phyloP scores from a whole-genome alignment of 129 eudicot genomes.

The Rutidosis leptorrhynchoides region DNA sequence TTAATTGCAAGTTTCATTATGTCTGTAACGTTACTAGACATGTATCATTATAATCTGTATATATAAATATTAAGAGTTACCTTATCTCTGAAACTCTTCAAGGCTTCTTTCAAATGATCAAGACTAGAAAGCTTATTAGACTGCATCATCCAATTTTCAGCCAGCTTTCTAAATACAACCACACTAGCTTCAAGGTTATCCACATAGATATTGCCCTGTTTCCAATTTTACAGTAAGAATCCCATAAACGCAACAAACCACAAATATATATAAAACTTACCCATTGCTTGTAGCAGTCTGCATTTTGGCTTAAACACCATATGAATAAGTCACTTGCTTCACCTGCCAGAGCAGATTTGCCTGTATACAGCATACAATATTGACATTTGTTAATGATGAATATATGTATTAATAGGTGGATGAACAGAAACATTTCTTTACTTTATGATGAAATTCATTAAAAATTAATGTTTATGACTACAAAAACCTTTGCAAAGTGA shows the following conservation, averaged over 20 bases:
- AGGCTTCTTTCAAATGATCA: constrained; percentile 40
- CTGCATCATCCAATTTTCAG: constrained; percentile 36
- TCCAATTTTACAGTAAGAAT: constrained; percentile 14
- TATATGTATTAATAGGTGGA: not conserved
- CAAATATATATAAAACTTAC: constrained; percentile 21
- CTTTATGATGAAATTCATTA: not conserved
- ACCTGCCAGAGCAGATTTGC: constrained; percentile 35
- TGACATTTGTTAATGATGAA: not conserved
- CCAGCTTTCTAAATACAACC: constrained; percentile 35
- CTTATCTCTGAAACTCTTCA: constrained; percentile 44
- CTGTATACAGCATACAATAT: constrained; percentile 29
- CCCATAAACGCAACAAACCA: not conserved
- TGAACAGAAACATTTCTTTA: not conserved
- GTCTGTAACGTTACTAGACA: not conserved
- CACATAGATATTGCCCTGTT: constrained; percentile 45
- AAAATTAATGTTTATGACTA: not conserved
- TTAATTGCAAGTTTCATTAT: not conserved
- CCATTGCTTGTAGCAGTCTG: constrained; percentile 50
- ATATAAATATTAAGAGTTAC: constrained; percentile 22
- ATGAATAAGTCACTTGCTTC: constrained; percentile 41
- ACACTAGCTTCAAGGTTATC: constrained; percentile 48
- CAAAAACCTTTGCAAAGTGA: not conserved
- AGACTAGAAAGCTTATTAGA: constrained; percentile 28
- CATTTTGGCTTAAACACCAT: constrained; percentile 48
- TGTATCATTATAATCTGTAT: not conserved